A percentile compares a stretch with the other conserved stretches of the same genome.
phyloP scores from a whole-genome alignment of 1,284 basidiomycete species.

The Apiotrichum akiyoshidainum region DNA sequence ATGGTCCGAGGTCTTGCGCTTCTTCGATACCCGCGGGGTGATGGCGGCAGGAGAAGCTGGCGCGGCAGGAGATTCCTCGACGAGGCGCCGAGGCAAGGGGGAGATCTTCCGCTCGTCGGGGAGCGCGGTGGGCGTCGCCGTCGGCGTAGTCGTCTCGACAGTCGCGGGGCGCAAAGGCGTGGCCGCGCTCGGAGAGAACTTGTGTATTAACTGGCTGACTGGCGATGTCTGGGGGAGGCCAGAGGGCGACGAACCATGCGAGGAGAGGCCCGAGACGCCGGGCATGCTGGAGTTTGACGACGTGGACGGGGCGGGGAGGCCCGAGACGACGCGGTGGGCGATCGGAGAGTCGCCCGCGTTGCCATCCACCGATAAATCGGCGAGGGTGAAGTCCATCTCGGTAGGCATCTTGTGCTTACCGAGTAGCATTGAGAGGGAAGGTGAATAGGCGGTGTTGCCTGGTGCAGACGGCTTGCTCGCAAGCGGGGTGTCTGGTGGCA shows the following conservation, averaged over 20 bases:
- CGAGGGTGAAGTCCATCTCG: slow-evolving; percentile 6
- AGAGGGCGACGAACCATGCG: background rate
- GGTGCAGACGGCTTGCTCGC: background rate
- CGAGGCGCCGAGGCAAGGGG: slow-evolving; percentile 8
- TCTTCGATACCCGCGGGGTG: slow-evolving; percentile 5
- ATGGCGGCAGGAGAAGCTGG: background rate
- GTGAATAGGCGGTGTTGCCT: slow-evolving; percentile 7
- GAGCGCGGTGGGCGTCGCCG: background rate
- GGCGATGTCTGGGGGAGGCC: background rate
- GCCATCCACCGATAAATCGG: slow-evolving; percentile 12
- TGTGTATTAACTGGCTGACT: slow-evolving; percentile 5
- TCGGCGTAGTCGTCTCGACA: background rate
- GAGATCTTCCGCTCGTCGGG: slow-evolving; percentile 12
- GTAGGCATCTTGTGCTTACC: slow-evolving; percentile 2
- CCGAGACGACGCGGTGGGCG: background rate
- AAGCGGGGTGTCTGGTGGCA: slow-evolving; percentile 4
- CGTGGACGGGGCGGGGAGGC: background rate
- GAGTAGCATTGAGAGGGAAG: slow-evolving; percentile 13
- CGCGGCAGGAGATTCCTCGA: background rate
- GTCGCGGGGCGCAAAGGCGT: background rate
- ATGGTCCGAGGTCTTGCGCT: slow-evolving; percentile 18
- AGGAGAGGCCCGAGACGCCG: background rate
- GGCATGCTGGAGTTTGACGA: no score
- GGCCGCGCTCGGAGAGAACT: slow-evolving; percentile 3
- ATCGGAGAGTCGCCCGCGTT: background rate